Evolutionary conservation across 2,329 filamentous ascomycete genomes (phyloP).

Genomic region (Trichoderma citrinoviride): DNA sequence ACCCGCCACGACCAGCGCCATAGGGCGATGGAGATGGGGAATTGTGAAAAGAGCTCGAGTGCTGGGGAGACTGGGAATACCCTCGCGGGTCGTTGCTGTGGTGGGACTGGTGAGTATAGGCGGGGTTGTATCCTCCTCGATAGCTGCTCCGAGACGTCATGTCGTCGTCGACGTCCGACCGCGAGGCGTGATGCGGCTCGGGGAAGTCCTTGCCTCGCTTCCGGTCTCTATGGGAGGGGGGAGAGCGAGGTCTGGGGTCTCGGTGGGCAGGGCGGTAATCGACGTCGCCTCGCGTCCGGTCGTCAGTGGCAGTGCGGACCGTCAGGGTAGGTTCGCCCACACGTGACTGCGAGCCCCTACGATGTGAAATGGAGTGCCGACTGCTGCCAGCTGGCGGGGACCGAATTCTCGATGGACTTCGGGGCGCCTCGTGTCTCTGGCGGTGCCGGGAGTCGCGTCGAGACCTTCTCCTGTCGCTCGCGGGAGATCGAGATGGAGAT

Average conservation of each 20-base stretch:
- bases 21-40: conserved; percentile 47
- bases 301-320: conserved; percentile 24
- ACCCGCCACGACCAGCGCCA: conserved; percentile 39
- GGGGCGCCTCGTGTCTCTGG: conserved; percentile 19
- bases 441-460: conserved; percentile 29
- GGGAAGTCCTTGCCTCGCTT: conserved; percentile 32
- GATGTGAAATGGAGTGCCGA: conserved; percentile 14
- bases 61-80: conserved; percentile 45
- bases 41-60: conserved; percentile 44
- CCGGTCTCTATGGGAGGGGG: conserved; percentile 30
- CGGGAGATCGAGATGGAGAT: conserved; percentile 31
- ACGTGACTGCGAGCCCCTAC: conserved; percentile 26
- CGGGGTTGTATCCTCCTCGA: conserved; percentile 42
- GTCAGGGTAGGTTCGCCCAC: conserved; percentile 26
- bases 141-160: conserved; percentile 46
- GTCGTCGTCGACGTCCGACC: conserved; percentile 51
- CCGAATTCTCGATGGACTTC: conserved; percentile 21
- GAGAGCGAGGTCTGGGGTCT: conserved; percentile 31
- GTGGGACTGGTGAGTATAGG: conserved; percentile 39
- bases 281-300: conserved; percentile 22
- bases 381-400: conserved; percentile 17
- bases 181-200: conserved; percentile 42
- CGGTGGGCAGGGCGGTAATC: conserved; percentile 28
- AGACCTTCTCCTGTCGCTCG: conserved; percentile 27
- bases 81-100: conserved; percentile 38